phyloP scores from a whole-genome alignment of 148 eudicot genomes.

The Rheum nobile region DNA sequence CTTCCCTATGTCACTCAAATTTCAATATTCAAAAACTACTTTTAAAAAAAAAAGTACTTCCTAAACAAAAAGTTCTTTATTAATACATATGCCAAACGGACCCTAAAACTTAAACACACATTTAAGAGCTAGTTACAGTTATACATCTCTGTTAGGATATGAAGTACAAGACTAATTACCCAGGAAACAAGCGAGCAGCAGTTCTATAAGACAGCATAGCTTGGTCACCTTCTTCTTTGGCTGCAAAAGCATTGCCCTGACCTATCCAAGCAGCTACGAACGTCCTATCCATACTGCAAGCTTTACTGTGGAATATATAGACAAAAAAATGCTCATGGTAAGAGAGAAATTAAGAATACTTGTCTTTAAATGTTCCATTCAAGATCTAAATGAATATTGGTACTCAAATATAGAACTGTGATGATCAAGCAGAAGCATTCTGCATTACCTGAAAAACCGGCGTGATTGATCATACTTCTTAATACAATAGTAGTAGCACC shows the following conservation, averaged over 20 bases:
- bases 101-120: neutral
- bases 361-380: neutral
- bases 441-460: slow-evolving; percentile 73
- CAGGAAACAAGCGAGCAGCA: slow-evolving; percentile 97
- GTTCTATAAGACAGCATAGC: slow-evolving; percentile 97
- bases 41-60: too few species aligned
- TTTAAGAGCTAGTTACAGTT: slow-evolving; percentile 6
- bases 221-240: slow-evolving; percentile 97
- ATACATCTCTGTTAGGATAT: neutral
- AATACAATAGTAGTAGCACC: slow-evolving; percentile 95
- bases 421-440: neutral
- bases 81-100: too few species aligned
- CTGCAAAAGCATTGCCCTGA: slow-evolving; percentile 91
- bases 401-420: neutral
- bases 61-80: too few species aligned
- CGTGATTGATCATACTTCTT: slow-evolving; percentile 91
- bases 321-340: slow-evolving; percentile 2
- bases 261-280: slow-evolving; percentile 95
- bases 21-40: too few species aligned
- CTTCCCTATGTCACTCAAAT: too few species aligned
- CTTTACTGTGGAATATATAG: slow-evolving; percentile 53
- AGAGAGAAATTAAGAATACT: neutral
- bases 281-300: slow-evolving; percentile 81
- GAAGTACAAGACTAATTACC: slow-evolving; percentile 32
- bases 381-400: neutral